Evolutionary conservation across 1,284 basidiomycete genomes (phyloP), one percentile per base, ranked within the genome.

Genomic region (Microbotryum intermedium): DNA sequence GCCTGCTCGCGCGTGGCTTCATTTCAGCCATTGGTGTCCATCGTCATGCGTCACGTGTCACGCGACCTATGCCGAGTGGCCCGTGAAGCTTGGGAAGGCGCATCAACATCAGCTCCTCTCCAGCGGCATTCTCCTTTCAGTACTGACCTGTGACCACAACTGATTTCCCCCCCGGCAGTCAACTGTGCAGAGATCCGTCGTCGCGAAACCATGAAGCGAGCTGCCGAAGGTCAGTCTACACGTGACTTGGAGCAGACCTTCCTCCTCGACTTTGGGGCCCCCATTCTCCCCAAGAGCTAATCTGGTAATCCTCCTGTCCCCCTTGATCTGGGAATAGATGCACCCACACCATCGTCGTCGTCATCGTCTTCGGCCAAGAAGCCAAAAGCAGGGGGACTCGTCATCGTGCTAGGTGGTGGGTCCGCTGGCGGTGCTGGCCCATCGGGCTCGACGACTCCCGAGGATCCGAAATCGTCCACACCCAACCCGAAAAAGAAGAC

Each of bases 181-280:
- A 82, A 80, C 57, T 89, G 86, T 72, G 77, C 78, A 43, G 79
- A 80, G 64, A 81, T 85, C 44, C 80, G 84, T 43, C 34, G 30
- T 39, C 34, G 52, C 6, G n/a, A 26, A 20, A 46, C 39, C 3
- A 34, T 63, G 71, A 65, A 67, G 43, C 66, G 66, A 1, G 63
- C 70, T 25, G 66, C 65, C n/a, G 63, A 70, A 52, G 60, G 57
- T 57, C 26, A 50, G 52, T 16, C n/a, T 39, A 39, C 11, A 39
- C 34, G 34, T 39, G 34, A 39, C 34, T 39, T 39, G 34, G 13
- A 18, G 34, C 34, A 39, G 13, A 16, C 34, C 34, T 39, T 21
- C 45, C 26, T 53, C n/a, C 25, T 39, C 18, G 25, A 11, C 28
- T n/a, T 50, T 20, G 4, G 26, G 16, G 3, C 42, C 30, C 52